Conservation (phyloP, 352 stramenopile species). For the Globisporangium splendens region DNA sequence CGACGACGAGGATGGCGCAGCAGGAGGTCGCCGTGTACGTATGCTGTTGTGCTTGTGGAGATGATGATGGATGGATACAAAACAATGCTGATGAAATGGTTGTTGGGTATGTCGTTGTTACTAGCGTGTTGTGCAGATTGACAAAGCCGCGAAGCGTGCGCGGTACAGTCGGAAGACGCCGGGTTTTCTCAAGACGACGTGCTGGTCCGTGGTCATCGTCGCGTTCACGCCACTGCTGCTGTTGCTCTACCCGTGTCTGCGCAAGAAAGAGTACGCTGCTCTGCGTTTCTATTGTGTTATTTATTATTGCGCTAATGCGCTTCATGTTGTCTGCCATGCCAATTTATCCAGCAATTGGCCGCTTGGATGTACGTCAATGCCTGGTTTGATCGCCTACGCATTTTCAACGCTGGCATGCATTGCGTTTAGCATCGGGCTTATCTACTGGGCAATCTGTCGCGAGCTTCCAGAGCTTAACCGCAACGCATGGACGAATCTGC, state of each 20-base stretch:
- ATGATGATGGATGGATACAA: background rate
- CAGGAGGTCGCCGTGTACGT: background rate
- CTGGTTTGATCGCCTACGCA: slow-evolving; percentile 39
- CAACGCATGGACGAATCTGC: slow-evolving; percentile 38
- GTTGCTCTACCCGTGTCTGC: slow-evolving; percentile 47
- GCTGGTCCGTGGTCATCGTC: slow-evolving; percentile 54
- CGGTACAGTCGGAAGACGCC: slow-evolving; percentile 3
- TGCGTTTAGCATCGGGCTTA: slow-evolving; percentile 32
- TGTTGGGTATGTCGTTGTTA: too few species aligned
- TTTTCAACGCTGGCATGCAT: slow-evolving; percentile 47
- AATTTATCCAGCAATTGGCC: slow-evolving; percentile 53
- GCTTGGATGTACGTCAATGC: slow-evolving; percentile 53
- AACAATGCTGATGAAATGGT: background rate
- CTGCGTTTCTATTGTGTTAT: too few species aligned
- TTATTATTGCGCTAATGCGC: background rate
- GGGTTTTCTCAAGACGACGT: slow-evolving; percentile 45
- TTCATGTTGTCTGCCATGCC: slow-evolving; percentile 5
- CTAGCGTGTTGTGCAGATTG: slow-evolving; percentile 11
- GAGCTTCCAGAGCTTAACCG: slow-evolving; percentile 46
- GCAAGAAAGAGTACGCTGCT: slow-evolving; percentile 44
- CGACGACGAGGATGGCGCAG: slow-evolving; percentile 15
- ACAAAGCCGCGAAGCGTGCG: slow-evolving; percentile 1
- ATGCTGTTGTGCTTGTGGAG: background rate
- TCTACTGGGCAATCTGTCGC: slow-evolving; percentile 64
- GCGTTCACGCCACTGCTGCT: slow-evolving; percentile 55